Base-by-base conservation (phyloP, 2,329 filamentous ascomycete genomes). In the Mariannaea elegans region DNA sequence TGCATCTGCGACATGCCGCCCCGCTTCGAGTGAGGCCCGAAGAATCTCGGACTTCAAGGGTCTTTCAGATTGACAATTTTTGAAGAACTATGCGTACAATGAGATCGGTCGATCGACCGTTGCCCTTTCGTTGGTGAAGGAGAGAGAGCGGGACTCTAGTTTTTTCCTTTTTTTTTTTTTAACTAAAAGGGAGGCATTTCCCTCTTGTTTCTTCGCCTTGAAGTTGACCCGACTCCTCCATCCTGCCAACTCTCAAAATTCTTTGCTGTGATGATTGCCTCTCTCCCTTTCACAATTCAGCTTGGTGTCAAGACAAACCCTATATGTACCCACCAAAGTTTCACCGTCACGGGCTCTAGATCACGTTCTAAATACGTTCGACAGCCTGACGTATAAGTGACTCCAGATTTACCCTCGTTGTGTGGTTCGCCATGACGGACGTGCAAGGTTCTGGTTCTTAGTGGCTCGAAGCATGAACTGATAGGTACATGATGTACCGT, bases 11-110 rank as follows among this genome's bases (percentile, higher is more conserved):
- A 59, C 55, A 55, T 52, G 31, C 34, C 14, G 53, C 66, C 66
- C 68, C 68, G 66, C 67, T 66, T 39, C 42, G 66, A 62, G 61
- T 46, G 56, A 62, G 66, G 60, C 57, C 68, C 68, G 67, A 70
- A 63, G 62, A 59, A 66, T 63, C 39, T 70, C 68, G 68, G 68
- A 55, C 53, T 59, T 61, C 24, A 48, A 55, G 56, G 51, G 34
- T 45, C 19, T 52, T 38, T 49, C 31, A 13, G 42, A 61, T 51
- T 47, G 53, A 44, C 34, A 51, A 24, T 46, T 42, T 46, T 50
- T 38, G 34, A 50, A 18, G 23, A n/a, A 38, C 29, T 21, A 16
- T 58, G 36, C 57, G 53, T 59, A 58, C 61, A 38, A 56, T 58
- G 59, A 39, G 52, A 66, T 63, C 45, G 60, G 65, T 61, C 45